Evolutionary conservation across 2,329 filamentous ascomycete species (phyloP).

Genomic region (Cladophialophora chaetospira): DNA sequence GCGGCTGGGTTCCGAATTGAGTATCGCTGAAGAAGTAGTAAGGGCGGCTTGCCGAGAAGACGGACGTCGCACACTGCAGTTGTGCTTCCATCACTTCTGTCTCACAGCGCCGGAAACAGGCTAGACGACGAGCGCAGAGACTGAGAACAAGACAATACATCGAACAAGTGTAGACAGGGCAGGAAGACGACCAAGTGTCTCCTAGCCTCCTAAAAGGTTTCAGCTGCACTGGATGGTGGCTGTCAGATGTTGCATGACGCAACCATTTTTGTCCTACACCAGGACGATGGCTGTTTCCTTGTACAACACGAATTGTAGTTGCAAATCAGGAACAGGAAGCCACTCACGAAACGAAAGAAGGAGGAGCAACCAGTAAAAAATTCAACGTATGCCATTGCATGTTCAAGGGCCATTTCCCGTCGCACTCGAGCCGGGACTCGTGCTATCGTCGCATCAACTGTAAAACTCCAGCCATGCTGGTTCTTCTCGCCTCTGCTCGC

Average conservation of each 20-base stretch:
- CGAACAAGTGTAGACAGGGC: too few relatives aligned
- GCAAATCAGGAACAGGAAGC: slow-evolving; percentile 3
- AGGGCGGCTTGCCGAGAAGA: too few relatives aligned
- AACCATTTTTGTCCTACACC: neutral
- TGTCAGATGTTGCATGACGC: neutral
- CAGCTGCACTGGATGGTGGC: too few relatives aligned
- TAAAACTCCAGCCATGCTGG: slow-evolving; percentile 23
- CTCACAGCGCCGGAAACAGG: too few relatives aligned
- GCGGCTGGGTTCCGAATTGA: slow-evolving; percentile 5
- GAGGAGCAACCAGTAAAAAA: slow-evolving; percentile 3
- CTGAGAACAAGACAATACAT: too few relatives aligned
- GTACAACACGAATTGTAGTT: slow-evolving; percentile 6
- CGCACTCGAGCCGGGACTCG: slow-evolving; percentile 13
- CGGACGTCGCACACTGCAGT: too few relatives aligned
- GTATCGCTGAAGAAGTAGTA: neutral
- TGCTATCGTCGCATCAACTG: slow-evolving; percentile 20
- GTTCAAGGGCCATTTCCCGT: slow-evolving; percentile 16
- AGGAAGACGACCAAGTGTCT: too few relatives aligned
- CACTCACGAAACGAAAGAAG: slow-evolving; percentile 8
- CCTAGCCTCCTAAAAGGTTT: too few relatives aligned
- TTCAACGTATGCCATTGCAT: slow-evolving; percentile 25
- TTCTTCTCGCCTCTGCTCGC: slow-evolving; percentile 12
- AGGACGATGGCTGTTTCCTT: slow-evolving; percentile 2
- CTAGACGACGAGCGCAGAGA: too few relatives aligned
- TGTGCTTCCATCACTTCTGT: too few relatives aligned